A percentile compares a stretch with the other conserved stretches of the same genome.
These are phyloP conservation scores for Fusarium hainanense DNA, from an alignment of 2,329 filamentous ascomycete genomes.

Conservation along the genomic window DNA sequence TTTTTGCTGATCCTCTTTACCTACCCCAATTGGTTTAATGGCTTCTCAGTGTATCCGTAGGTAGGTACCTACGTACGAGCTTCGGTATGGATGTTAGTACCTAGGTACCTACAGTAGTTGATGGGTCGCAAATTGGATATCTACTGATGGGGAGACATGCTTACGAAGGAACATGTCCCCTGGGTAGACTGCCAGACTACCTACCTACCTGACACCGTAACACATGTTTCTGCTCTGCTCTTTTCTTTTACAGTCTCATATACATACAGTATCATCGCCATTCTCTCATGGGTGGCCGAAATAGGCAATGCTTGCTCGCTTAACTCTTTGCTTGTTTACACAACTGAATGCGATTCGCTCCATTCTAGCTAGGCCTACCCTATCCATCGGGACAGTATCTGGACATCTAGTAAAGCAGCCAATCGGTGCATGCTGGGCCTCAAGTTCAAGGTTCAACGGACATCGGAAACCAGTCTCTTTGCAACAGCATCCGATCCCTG, in stretches of 20 bases:
- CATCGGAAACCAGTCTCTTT: neutral
- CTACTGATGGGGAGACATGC: constrained; percentile 11
- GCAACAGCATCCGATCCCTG: constrained; percentile 19
- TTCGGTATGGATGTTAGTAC: neutral
- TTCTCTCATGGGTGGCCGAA: neutral
- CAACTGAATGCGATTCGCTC: neutral
- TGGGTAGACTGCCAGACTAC: neutral
- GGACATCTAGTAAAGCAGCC: constrained; percentile 3
- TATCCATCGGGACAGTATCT: neutral
- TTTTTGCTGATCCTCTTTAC: constrained; percentile 15
- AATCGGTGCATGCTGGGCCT: constrained; percentile 20
- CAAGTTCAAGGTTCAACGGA: neutral
- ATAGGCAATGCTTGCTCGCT: constrained; percentile 13
- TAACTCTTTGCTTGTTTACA: neutral
- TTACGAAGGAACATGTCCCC: constrained; percentile 15
- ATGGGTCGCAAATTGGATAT: neutral
- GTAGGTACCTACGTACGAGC: neutral
- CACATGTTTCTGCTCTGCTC: neutral
- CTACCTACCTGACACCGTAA: neutral
- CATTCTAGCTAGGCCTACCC: neutral
- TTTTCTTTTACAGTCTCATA: neutral
- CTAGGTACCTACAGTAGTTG: neutral
- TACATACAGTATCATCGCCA: neutral
- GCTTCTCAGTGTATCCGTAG: neutral
- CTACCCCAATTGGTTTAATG: constrained; percentile 13